These are phyloP conservation scores for Lolium multiflorum DNA, from an alignment of 176 grass and related monocot genomes.

Conservation along the genomic window DNA sequence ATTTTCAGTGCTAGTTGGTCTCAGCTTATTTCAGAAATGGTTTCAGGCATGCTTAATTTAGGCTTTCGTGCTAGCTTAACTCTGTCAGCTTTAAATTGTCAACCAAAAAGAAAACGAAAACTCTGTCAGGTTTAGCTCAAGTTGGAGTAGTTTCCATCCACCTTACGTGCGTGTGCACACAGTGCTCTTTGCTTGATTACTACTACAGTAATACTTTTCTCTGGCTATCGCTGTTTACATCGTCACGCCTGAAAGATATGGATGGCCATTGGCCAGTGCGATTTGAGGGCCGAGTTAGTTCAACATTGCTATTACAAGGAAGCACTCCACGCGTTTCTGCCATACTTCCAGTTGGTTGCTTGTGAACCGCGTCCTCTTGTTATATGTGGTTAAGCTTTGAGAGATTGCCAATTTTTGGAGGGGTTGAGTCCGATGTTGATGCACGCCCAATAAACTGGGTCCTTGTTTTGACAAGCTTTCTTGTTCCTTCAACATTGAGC, in stretches of 20 bases:
- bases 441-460: neutral
- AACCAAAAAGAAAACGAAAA: too few species aligned
- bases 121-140: neutral
- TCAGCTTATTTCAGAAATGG: neutral
- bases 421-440: slow-evolving; percentile 15
- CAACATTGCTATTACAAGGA: slow-evolving; percentile 41
- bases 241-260: slow-evolving; percentile 25
- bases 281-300: slow-evolving; percentile 25
- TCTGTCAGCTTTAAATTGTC: neutral
- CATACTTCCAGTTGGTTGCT: neutral
- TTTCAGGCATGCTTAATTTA: neutral
- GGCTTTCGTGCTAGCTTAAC: neutral
- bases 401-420: neutral
- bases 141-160: neutral
- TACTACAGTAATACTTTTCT: neutral
- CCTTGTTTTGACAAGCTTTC: too few species aligned
- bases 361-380: neutral
- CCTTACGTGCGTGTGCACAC: neutral
- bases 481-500: neutral
- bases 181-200: neutral
- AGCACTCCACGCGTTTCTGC: slow-evolving; percentile 33
- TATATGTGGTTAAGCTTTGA: slow-evolving; percentile 33
- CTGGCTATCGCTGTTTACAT: neutral
- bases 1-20: neutral
- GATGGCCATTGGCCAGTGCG: neutral